Evolutionary conservation across 805 yeast genomes (phyloP).

Genomic region (Candida odintsovae): DNA sequence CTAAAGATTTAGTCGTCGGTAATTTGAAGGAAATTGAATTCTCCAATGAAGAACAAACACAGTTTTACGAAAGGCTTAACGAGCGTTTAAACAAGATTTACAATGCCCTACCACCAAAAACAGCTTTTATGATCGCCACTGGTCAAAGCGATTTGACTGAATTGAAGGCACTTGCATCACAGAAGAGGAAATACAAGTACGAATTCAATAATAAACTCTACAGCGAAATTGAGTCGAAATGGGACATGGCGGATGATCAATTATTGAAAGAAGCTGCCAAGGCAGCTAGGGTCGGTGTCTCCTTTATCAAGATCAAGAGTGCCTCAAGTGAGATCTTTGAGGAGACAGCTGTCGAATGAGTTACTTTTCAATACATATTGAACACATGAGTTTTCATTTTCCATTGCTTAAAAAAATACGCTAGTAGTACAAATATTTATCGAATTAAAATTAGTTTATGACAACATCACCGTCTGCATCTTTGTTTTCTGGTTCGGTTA

Average conservation of each 20-base stretch:
- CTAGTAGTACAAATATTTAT: background rate
- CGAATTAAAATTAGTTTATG: background rate
- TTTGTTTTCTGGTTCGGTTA: background rate
- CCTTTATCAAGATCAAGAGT: conserved; percentile 45
- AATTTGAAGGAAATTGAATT: conserved; percentile 47
- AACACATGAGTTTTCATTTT: background rate
- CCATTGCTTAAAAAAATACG: conserved; percentile 4
- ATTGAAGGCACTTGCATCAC: conserved; percentile 39
- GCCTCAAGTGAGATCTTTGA: background rate
- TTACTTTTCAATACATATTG: no score
- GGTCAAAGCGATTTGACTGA: conserved; percentile 56
- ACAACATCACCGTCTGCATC: conserved; percentile 20
- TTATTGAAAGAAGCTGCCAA: conserved; percentile 41
- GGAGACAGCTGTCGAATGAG: background rate
- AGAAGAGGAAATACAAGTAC: conserved; percentile 37
- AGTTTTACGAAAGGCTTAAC: conserved; percentile 29
- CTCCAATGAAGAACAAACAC: conserved; percentile 2
- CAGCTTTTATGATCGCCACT: conserved; percentile 55
- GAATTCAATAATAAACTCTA: conserved; percentile 36
- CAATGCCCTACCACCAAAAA: conserved; percentile 45
- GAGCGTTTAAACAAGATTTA: conserved; percentile 43
- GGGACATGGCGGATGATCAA: conserved; percentile 46
- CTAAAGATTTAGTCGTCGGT: conserved; percentile 42
- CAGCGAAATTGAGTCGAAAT: conserved; percentile 37
- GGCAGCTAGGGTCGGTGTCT: conserved; percentile 55